Evolutionary conservation across 2,329 filamentous ascomycete species (phyloP).

Genomic region (Coniochaeta hoffmannii): DNA sequence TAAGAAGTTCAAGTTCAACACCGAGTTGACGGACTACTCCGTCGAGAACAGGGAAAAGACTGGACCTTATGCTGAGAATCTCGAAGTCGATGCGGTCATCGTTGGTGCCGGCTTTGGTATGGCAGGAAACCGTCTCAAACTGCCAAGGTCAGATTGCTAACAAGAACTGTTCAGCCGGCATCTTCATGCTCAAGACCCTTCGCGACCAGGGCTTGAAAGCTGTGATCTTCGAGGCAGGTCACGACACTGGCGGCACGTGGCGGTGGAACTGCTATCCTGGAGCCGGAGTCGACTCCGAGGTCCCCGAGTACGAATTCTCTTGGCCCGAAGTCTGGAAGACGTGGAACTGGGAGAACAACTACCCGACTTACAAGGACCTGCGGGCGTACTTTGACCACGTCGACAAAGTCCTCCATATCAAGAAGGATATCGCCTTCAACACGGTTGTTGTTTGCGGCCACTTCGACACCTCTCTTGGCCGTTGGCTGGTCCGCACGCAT

Average conservation of each 20-base stretch:
- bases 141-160: background rate
- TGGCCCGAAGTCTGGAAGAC: constrained; percentile 43
- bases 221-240: constrained; percentile 45
- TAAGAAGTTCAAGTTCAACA: constrained; percentile 36
- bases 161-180: constrained; percentile 24
- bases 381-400: constrained; percentile 52
- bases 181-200: constrained; percentile 42
- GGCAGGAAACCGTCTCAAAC: background rate
- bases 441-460: constrained; percentile 44
- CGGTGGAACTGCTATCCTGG: constrained; percentile 50
- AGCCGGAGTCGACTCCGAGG: constrained; percentile 44
- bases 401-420: constrained; percentile 45
- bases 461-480: constrained; percentile 38
- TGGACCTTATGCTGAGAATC: constrained; percentile 33
- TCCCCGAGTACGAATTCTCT: constrained; percentile 45
- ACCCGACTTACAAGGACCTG: constrained; percentile 44
- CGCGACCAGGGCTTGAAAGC: constrained; percentile 40
- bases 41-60: constrained; percentile 18
- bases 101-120: constrained; percentile 38
- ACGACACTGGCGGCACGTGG: constrained; percentile 46
- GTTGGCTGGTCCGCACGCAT: constrained; percentile 41
- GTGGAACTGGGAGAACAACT: constrained; percentile 50
- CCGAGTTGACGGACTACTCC: constrained; percentile 31
- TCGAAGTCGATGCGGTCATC: constrained; percentile 35
- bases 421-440: constrained; percentile 50